Evolutionary conservation across 2,329 filamentous ascomycete genomes (phyloP).

Genomic region (Fusarium verticillioides): DNA sequence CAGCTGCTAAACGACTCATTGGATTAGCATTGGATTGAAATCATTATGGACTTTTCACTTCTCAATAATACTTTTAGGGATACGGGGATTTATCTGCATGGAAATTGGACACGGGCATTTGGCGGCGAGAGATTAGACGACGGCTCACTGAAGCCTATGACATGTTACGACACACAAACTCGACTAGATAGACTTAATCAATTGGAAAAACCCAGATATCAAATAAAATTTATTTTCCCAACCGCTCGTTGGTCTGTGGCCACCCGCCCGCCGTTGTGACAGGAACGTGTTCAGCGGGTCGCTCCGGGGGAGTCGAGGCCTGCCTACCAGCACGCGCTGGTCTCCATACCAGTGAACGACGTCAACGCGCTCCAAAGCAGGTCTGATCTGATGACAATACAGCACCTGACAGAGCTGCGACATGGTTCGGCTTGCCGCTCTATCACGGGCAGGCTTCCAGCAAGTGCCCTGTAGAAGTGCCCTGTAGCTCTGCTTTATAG

Average conservation of each 20-base stretch:
- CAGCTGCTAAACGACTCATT: constrained; percentile 3
- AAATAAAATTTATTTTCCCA: not conserved
- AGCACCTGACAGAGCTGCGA: not conserved
- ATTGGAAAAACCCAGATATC: not conserved
- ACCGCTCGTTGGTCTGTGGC: not conserved
- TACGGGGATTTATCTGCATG: not conserved
- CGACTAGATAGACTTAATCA: constrained; percentile 13
- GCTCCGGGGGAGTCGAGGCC: not conserved
- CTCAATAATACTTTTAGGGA: constrained; percentile 8
- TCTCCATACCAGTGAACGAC: too few species aligned
- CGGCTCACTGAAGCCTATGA: not conserved
- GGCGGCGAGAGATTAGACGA: not conserved
- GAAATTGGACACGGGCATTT: not conserved
- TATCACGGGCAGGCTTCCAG: not conserved
- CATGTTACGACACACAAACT: constrained; percentile 5
- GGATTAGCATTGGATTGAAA: not conserved
- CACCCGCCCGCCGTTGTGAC: not conserved
- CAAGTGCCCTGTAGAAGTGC: not conserved
- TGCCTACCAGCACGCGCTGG: not conserved
- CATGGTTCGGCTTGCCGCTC: not conserved
- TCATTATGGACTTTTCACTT: constrained; percentile 2
- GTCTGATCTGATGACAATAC: too few species aligned
- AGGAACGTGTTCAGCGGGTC: not conserved
- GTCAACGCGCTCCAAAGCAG: too few species aligned
- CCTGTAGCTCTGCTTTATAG: not conserved